Percentiles rank a stretch among this genome's conserved stretches.
Evolutionary conservation across 768 basidiomycete genomes (phyloP).

Genomic region (Calocera viscosa): DNA sequence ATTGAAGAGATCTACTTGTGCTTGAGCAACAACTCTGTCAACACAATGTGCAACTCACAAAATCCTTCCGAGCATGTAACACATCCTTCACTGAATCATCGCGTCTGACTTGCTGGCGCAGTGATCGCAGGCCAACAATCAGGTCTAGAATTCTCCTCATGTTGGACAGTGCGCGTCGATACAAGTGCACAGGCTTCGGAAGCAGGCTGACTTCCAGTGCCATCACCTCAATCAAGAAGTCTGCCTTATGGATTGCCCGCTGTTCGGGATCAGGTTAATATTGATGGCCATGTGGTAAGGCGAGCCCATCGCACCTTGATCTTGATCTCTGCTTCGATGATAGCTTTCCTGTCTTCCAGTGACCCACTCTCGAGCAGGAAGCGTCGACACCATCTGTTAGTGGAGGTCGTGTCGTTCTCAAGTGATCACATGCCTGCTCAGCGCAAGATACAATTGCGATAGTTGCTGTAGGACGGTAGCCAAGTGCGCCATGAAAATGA

Average conservation of each 20-base stretch:
- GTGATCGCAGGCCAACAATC: neutral
- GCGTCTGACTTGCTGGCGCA: neutral
- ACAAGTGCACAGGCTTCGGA: neutral
- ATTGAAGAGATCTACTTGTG: neutral
- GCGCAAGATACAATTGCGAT: neutral
- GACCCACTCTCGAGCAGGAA: neutral
- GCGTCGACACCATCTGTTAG: neutral
- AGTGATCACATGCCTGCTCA: neutral
- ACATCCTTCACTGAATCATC: neutral
- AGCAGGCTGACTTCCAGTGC: neutral
- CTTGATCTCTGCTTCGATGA: neutral
- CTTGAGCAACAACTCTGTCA: neutral
- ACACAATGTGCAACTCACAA: neutral
- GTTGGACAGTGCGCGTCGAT: neutral
- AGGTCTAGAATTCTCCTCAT: neutral
- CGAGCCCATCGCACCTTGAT: neutral
- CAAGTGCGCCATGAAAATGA: neutral
- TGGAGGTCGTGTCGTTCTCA: neutral
- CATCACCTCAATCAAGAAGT: neutral
- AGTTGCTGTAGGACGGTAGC: neutral
- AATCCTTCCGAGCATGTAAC: neutral
- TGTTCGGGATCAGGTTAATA: neutral
- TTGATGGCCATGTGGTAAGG: too few relatives aligned
- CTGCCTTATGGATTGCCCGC: neutral
- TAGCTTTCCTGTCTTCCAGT: neutral